Percentiles rank a stretch among this genome's conserved stretches.
Evolutionary conservation across 768 basidiomycete genomes (phyloP).

Genomic region (Mycena alexandri): DNA sequence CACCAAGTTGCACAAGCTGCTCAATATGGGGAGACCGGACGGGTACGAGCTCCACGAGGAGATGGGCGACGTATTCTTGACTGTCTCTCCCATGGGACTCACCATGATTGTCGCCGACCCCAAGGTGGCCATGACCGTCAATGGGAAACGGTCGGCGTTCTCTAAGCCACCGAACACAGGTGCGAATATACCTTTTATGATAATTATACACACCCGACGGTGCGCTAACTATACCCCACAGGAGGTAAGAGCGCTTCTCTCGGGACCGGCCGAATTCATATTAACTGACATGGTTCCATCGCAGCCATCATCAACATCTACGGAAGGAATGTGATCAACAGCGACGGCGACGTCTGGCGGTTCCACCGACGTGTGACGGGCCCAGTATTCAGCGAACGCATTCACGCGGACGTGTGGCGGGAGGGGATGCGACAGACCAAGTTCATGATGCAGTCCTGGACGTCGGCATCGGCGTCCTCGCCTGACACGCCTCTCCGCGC

Average conservation of each 20-base stretch:
- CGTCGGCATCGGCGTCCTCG: neutral
- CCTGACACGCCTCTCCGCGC: neutral
- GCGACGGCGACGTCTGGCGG: constrained; percentile 29
- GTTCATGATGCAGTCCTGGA: constrained; percentile 26
- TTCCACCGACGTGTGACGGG: constrained; percentile 31
- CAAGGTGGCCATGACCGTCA: constrained; percentile 24
- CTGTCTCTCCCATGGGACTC: constrained; percentile 20
- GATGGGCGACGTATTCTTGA: constrained; percentile 27
- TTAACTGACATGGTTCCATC: neutral
- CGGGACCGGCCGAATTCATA: neutral
- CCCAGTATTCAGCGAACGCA: constrained; percentile 31
- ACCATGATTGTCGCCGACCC: constrained; percentile 30
- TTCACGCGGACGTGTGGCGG: constrained; percentile 29
- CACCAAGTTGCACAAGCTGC: constrained; percentile 21
- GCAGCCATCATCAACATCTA: constrained; percentile 30
- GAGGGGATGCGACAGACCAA: constrained; percentile 13
- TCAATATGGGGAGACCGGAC: constrained; percentile 28
- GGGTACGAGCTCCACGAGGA: constrained; percentile 27
- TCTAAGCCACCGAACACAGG: constrained; percentile 33
- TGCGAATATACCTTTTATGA: neutral
- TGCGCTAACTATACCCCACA: no score
- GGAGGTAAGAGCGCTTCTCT: constrained; percentile 22
- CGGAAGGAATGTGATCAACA: constrained; percentile 31
- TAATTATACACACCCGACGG: no score
- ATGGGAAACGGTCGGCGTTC: constrained; percentile 10